Conservation (phyloP, 2,329 filamentous ascomycete species). For the Lachnellula arida region DNA sequence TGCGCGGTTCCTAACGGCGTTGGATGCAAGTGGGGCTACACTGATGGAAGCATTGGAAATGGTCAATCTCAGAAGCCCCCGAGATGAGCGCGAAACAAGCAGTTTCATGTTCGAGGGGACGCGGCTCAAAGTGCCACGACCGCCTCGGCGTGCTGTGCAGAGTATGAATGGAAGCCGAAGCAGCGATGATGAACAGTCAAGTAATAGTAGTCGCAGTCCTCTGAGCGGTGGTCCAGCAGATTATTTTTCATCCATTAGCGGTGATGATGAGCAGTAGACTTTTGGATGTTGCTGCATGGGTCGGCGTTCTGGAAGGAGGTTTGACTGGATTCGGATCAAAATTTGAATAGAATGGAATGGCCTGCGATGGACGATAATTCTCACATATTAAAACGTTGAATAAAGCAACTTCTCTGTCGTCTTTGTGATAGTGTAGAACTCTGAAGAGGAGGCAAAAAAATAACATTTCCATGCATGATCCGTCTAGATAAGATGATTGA, state of each 20-base stretch:
- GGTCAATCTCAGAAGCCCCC: constrained; percentile 44
- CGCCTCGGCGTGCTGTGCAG: constrained; percentile 4
- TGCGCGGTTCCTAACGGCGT: constrained; percentile 86
- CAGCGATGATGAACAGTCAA: constrained; percentile 30
- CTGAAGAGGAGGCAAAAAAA: too few relatives aligned
- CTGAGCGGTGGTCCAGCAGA: constrained; percentile 12
- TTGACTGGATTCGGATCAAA: background rate
- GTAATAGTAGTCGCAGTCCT: constrained; percentile 22
- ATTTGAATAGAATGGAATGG: background rate
- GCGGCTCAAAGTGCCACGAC: constrained; percentile 28
- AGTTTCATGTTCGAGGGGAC: constrained; percentile 38
- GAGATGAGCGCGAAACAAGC: constrained; percentile 28
- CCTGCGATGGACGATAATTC: too few relatives aligned
- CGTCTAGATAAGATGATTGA: background rate
- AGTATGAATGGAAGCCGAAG: constrained; percentile 33
- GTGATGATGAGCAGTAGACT: background rate
- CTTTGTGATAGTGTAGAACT: too few relatives aligned
- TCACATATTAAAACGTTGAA: too few relatives aligned
- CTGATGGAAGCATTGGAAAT: constrained; percentile 67
- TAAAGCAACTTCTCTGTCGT: too few relatives aligned
- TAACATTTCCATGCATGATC: too few relatives aligned
- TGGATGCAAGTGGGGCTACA: constrained; percentile 81
- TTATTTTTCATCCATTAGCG: constrained; percentile 20
- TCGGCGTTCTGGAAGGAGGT: constrained; percentile 5
- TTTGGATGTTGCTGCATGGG: constrained; percentile 9